Conservation (phyloP, 2,329 filamentous ascomycete species). For the Metarhizium humberi region DNA sequence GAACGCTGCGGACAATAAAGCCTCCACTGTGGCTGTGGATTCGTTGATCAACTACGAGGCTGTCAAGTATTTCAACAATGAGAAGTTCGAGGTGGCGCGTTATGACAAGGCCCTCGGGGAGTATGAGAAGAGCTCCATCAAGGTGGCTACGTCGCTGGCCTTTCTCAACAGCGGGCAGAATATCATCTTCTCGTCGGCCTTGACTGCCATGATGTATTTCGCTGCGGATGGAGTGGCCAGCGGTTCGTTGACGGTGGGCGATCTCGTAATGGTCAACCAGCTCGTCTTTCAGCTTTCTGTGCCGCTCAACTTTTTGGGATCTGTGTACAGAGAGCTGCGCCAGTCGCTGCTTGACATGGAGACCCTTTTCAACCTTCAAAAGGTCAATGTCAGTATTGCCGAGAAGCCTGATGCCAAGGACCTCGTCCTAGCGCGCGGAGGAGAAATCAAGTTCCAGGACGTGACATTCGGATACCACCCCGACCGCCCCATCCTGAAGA, state of each 20-base stretch:
- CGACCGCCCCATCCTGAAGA: conserved; percentile 77
- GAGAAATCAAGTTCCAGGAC: conserved; percentile 89
- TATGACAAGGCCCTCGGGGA: conserved; percentile 80
- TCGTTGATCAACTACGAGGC: conserved; percentile 98
- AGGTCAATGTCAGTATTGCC: conserved; percentile 81
- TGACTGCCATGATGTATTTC: conserved; percentile 98
- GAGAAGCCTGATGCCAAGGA: conserved; percentile 68
- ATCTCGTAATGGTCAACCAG: conserved; percentile 98
- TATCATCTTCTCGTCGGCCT: conserved; percentile 87
- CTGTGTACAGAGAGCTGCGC: conserved; percentile 88
- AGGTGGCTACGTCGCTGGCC: conserved; percentile 86
- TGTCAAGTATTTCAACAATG: conserved; percentile 99
- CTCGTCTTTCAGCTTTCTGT: conserved; percentile 96
- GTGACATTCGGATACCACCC: conserved; percentile 88
- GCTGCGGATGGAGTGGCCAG: conserved; percentile 80
- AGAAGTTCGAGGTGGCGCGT: conserved; percentile 82
- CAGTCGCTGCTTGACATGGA: conserved; percentile 98
- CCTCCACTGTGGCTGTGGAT: conserved; percentile 90
- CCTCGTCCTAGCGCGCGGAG: conserved; percentile 63
- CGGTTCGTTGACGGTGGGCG: conserved; percentile 79
- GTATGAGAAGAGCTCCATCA: conserved; percentile 93
- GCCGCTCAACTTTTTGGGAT: conserved; percentile 95
- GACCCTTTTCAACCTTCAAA: conserved; percentile 93
- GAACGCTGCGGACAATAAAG: conserved; percentile 92
- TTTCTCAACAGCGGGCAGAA: conserved; percentile 94